Evolutionary conservation across 2,329 filamentous ascomycete genomes (phyloP), one percentile per base, ranked within the genome.

Genomic region (Aureobasidium subglaciale): DNA sequence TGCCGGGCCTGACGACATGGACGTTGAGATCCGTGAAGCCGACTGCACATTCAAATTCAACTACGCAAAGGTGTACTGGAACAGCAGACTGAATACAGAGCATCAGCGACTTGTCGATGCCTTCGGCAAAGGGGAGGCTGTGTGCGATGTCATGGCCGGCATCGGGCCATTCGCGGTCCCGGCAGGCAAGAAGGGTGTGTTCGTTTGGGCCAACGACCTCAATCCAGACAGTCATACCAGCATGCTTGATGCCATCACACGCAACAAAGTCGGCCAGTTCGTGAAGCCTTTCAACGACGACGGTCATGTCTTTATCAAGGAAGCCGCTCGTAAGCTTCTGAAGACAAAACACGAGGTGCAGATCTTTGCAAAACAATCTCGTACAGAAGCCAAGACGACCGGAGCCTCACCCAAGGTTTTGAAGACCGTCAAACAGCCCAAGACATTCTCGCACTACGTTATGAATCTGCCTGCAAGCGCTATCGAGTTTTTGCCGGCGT

Each of bases 61-160:
- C 75, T 99, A 95, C 70, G 83, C 87, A 59, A 95, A 95, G 63
- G 93, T 99, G 4, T 99, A 99, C 77, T 99, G 92, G 92, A 99
- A 99, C 73, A 90, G 85, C 65, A 85, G 92, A 62, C 81, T 99
- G 13, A 86, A 95, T 65, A 88, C 84, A 0, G 93, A 99, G 71
- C 93, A 99, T 71, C 83, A 86, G 61, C 80, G 93, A 3, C 76
- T 97, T 15, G 83, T 92, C 58, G 75, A 79, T 52, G 73, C 85
- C 55, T 96, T 97, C 75, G 75, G 82, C 56, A 83, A 87, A 6
- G 91, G 93, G 35, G 88, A 97, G 66, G 90, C 90, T 3, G 88
- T 97, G 1, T 93, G 87, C 73, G 93, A 99, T 71, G 87, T 96
- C 61, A 99, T 97, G 92, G 92, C 91, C 0, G 93, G 93, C 40